phyloP scores from a whole-genome alignment of 2,329 filamentous ascomycete genomes.

The Fusarium tjaetaba region DNA sequence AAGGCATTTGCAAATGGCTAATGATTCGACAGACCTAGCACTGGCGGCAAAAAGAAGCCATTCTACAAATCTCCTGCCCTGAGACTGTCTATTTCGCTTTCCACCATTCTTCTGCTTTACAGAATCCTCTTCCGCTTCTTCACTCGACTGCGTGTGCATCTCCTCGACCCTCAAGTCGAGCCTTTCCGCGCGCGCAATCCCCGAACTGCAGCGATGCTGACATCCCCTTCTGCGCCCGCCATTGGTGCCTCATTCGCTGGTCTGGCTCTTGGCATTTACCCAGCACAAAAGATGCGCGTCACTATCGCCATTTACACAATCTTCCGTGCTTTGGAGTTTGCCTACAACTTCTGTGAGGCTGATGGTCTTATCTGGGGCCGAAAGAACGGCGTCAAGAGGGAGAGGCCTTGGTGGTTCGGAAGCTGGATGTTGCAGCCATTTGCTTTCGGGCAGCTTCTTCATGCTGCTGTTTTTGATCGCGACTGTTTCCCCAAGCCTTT shows the following conservation, averaged over 20 bases:
- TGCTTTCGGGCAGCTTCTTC: constrained; percentile 78
- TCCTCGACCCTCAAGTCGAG: constrained; percentile 81
- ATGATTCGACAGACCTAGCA: constrained; percentile 33
- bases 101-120: constrained; percentile 87
- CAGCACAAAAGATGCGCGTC: constrained; percentile 73
- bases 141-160: constrained; percentile 77
- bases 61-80: constrained; percentile 75
- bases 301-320: constrained; percentile 84
- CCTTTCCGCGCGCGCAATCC: constrained; percentile 88
- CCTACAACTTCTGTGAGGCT: constrained; percentile 84
- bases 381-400: constrained; percentile 63
- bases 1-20: not conserved
- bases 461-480: constrained; percentile 80
- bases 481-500: constrained; percentile 72
- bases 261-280: constrained; percentile 79
- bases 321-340: constrained; percentile 84
- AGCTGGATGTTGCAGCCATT: constrained; percentile 85
- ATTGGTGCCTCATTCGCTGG: constrained; percentile 91
- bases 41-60: constrained; percentile 58
- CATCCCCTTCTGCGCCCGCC: constrained; percentile 84
- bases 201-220: constrained; percentile 76
- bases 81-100: constrained; percentile 83
- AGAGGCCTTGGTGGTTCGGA: constrained; percentile 83
- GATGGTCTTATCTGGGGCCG: constrained; percentile 74
- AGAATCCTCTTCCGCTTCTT: constrained; percentile 92